phyloP scores from a whole-genome alignment of 148 eudicot species.

The Spergularia marina region DNA sequence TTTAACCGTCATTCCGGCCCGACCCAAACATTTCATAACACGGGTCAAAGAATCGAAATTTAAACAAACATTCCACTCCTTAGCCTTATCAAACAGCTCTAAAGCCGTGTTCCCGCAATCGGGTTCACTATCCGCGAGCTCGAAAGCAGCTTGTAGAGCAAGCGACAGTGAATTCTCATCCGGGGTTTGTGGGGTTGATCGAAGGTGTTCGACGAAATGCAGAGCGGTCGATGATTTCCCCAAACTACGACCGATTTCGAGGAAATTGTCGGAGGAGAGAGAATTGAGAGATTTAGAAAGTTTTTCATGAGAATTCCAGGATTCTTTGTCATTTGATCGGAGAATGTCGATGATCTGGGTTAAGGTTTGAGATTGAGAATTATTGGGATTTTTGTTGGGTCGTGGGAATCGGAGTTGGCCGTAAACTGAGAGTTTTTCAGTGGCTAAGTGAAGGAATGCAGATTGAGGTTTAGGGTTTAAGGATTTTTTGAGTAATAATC shows the following conservation, averaged over 20 bases:
- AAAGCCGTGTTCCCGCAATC: conserved; percentile 27
- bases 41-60: conserved; percentile 37
- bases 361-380: conserved; percentile 17
- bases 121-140: conserved; percentile 44
- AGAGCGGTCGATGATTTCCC: conserved; percentile 39
- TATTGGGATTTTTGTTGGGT: neutral
- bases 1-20: conserved; percentile 35
- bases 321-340: conserved; percentile 30
- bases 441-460: conserved; percentile 34
- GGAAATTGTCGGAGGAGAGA: conserved; percentile 35
- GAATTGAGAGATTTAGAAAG: conserved; percentile 38
- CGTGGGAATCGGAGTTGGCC: neutral
- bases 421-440: conserved; percentile 23
- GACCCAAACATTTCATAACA: conserved; percentile 37
- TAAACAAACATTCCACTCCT: conserved; percentile 34
- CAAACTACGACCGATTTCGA: conserved; percentile 48
- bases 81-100: conserved; percentile 32
- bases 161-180: conserved; percentile 31
- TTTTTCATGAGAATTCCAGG: conserved; percentile 33
- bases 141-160: conserved; percentile 48
- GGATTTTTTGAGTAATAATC: conserved; percentile 20
- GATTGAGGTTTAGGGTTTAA: conserved; percentile 18
- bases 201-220: conserved; percentile 43
- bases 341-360: conserved; percentile 43
- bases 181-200: conserved; percentile 18